Base-by-base conservation (phyloP, 495 filamentous ascomycete species). In the Cetradonia linearis region DNA sequence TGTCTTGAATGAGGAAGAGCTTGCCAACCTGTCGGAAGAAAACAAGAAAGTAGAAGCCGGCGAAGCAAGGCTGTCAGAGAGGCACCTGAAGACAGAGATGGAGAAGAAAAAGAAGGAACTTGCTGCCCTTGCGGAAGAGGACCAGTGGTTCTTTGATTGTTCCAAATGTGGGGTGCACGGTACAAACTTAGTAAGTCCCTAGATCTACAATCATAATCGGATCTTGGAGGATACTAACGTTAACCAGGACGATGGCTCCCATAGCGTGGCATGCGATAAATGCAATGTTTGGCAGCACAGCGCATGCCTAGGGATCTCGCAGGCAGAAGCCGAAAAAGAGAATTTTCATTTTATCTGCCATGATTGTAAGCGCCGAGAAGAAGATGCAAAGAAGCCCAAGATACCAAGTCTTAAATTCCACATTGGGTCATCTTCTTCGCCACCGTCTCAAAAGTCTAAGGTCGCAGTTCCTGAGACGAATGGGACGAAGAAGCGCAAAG, bases 201-300 rank as follows among this genome's bases (percentile, higher is more conserved):
- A 6, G n/a, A 55, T 18, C 50, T n/a, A 47, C 7, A 46, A 46
- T 46, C 3, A 4, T 49, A 13, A n/a, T 2, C 4, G 18, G 3
- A 36, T 48, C n/a, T 18, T 28, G 14, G 0, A 40, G 31, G 34
- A 49, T 10, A 53, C 38, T 59, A 4, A 55, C 18, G 18, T n/a
- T 23, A 16, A 4, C 5, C 61, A 85, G 81, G 92, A 96, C 65
- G 93, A 96, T 66, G 93, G 93, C 52, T 85, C 87, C 2, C 89
- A 95, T 70, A 95, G 88, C 69, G 82, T 98, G 60, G 86, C 91
- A n/a, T 98, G 93, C 70, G 93, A 97, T 67, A 85, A 79, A 53
- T 98, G 93, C 77, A 93, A 87, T 69, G 84, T 95, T 23, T 98
- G 93, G 93, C 92, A 96, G 69, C 93, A 96, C 66, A 92, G 87